Conservation (phyloP, 768 basidiomycete species). For the Phylloporus sp. region DNA sequence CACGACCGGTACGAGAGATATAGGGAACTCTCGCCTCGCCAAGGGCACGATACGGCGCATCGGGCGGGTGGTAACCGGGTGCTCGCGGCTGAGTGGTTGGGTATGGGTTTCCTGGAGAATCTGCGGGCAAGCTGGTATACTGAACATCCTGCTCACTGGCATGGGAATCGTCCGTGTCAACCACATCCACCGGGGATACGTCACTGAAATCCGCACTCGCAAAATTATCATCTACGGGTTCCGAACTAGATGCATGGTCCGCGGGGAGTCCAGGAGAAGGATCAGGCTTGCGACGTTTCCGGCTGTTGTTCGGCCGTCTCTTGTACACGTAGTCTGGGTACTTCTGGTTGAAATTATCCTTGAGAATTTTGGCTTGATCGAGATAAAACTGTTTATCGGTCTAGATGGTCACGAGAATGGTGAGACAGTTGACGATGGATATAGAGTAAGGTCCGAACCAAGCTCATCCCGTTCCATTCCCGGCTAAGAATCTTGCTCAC, state of each 20-base stretch:
- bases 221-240: constrained; percentile 31
- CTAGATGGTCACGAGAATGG: constrained; percentile 34
- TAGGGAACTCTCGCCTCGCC: constrained; percentile 27
- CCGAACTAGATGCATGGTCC: constrained; percentile 29
- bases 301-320: constrained; percentile 82
- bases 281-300: constrained; percentile 53
- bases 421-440: constrained; percentile 13
- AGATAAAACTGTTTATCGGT: constrained; percentile 84
- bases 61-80: constrained; percentile 25
- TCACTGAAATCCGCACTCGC: constrained; percentile 34
- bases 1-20: constrained; percentile 23
- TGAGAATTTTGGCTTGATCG: constrained; percentile 80
- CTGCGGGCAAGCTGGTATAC: constrained; percentile 21
- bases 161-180: constrained; percentile 22
- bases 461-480: constrained; percentile 79
- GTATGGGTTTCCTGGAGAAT: constrained; percentile 15
- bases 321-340: constrained; percentile 91
- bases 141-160: constrained; percentile 15
- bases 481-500: constrained; percentile 85
- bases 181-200: constrained; percentile 36
- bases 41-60: constrained; percentile 22
- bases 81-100: constrained; percentile 13
- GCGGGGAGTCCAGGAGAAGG: constrained; percentile 25
- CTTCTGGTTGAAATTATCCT: constrained; percentile 79
- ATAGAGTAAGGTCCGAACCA: constrained; percentile 44